Evolutionary conservation across 1,139 yeast species (phyloP).

Genomic region (Geotrichum aggregatum): DNA sequence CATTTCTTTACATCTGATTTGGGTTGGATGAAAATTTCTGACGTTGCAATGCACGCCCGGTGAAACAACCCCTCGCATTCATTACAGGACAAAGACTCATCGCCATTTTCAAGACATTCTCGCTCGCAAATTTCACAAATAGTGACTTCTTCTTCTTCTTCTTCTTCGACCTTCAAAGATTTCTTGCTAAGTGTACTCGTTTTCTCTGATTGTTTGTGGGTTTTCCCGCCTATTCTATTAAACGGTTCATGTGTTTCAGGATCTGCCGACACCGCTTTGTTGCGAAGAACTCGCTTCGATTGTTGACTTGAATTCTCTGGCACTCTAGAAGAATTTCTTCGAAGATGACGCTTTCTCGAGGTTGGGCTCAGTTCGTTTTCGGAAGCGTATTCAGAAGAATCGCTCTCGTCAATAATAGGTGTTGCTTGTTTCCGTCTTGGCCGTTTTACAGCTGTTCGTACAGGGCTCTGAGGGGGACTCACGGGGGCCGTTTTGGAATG

Average conservation of each 20-base stretch:
- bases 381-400: background rate
- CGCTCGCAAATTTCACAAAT: conserved; percentile 21
- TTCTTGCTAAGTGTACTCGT: background rate
- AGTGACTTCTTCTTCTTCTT: conserved; percentile 18
- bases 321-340: background rate
- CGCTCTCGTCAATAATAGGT: background rate
- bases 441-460: conserved; percentile 4
- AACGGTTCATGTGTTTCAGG: conserved; percentile 1
- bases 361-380: conserved; percentile 11
- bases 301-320: background rate
- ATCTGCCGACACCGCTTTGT: background rate
- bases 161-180: background rate
- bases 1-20: conserved; percentile 42
- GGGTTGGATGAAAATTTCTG: conserved; percentile 15
- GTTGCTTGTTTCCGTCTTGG: conserved; percentile 6
- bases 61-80: conserved; percentile 20
- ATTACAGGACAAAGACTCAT: conserved; percentile 2
- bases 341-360: background rate
- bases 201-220: background rate
- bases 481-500: conserved; percentile 7
- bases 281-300: background rate
- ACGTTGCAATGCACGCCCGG: conserved; percentile 11
- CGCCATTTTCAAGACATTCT: conserved; percentile 4
- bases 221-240: background rate
- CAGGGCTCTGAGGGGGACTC: conserved; percentile 16